A percentile compares a stretch with the other conserved stretches of the same genome.
Conservation (phyloP, 2,329 filamentous ascomycete genomes). For the Emmonsia crescens region DNA sequence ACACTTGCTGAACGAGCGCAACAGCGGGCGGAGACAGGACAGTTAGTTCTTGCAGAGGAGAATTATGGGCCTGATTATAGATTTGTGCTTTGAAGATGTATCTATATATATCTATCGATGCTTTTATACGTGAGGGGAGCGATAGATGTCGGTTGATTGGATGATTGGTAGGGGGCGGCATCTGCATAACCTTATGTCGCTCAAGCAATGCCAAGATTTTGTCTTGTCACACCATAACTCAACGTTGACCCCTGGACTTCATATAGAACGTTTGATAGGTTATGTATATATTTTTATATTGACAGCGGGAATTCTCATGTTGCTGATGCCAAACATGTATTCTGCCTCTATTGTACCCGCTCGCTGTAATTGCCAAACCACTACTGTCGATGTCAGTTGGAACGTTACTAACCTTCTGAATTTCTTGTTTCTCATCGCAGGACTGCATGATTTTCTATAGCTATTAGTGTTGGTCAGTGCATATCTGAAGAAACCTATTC, state of each 20-base stretch:
- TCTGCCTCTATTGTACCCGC: not conserved
- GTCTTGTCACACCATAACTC: not conserved
- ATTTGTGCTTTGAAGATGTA: conserved; percentile 20
- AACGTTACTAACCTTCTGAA: not conserved
- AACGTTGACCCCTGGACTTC: not conserved
- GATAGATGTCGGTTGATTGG: not conserved
- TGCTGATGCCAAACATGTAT: not conserved
- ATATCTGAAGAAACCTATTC: not conserved
- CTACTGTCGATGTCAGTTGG: not conserved
- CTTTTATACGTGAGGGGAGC: not conserved
- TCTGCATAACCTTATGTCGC: not conserved
- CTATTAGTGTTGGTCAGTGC: not conserved
- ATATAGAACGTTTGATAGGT: too few relatives aligned
- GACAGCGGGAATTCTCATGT: not conserved
- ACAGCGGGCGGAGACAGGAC: conserved; percentile 5
- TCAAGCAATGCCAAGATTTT: not conserved
- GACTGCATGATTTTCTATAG: not conserved
- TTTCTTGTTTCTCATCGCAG: not conserved
- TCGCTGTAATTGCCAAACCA: not conserved
- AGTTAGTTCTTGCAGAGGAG: conserved; percentile 24
- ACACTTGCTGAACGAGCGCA: conserved; percentile 14
- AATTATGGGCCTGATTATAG: conserved; percentile 31
- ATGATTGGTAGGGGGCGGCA: not conserved
- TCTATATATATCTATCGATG: not conserved
- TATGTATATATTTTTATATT: too few relatives aligned